Evolutionary conservation across 495 filamentous ascomycete genomes (phyloP).

Genomic region (Entonaema liquescens): DNA sequence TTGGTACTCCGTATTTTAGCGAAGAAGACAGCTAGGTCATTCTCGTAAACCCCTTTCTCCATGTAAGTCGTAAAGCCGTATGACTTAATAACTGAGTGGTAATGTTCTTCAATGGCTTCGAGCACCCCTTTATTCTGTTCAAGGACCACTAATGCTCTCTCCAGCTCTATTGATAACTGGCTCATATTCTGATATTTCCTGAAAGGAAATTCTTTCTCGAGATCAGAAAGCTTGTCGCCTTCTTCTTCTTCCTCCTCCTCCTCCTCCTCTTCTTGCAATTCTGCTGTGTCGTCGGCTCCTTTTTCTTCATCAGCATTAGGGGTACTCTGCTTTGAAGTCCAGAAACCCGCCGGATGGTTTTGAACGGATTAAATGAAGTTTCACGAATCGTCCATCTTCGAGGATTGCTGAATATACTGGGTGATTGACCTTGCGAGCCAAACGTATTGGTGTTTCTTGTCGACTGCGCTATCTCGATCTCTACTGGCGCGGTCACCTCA

Average conservation of each 20-base stretch:
- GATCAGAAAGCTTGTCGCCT: conserved; percentile 21
- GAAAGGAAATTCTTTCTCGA: conserved; percentile 47
- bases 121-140: conserved; percentile 51
- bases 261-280: not conserved
- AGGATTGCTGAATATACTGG: conserved; percentile 3
- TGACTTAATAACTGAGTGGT: conserved; percentile 26
- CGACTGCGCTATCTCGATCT: conserved; percentile 27
- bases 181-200: conserved; percentile 51
- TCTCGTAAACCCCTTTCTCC: conserved; percentile 10
- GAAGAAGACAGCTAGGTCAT: conserved; percentile 34
- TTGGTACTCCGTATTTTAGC: conserved; percentile 32
- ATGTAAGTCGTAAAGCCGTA: conserved; percentile 22
- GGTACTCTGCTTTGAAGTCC: not conserved
- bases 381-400: conserved; percentile 12
- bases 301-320: conserved; percentile 4
- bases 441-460: conserved; percentile 21
- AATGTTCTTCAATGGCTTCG: conserved; percentile 45
- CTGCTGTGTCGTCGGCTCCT: conserved; percentile 15
- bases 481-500: conserved; percentile 25
- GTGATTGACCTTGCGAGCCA: conserved; percentile 6
- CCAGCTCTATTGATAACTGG: conserved; percentile 50
- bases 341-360: conserved; percentile 10
- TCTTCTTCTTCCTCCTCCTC: no score
- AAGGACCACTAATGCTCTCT: conserved; percentile 49
- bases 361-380: conserved; percentile 7